These are phyloP conservation scores for Alternaria viburni DNA, from an alignment of 2,329 filamentous ascomycete genomes.

Conservation along the genomic window DNA sequence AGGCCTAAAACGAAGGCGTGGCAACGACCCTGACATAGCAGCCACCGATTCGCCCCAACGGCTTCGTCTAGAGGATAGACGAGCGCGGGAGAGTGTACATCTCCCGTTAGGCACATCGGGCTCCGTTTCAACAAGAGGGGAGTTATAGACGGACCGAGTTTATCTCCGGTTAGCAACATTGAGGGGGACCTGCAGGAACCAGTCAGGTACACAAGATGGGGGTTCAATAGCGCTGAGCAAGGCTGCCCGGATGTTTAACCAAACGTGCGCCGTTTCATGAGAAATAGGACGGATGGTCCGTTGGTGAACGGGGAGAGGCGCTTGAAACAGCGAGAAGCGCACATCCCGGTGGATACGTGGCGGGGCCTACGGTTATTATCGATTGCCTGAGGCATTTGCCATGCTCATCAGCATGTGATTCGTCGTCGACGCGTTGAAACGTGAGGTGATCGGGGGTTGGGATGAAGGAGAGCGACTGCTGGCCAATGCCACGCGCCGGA, in stretches of 20 bases:
- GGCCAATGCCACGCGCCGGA: constrained; percentile 12
- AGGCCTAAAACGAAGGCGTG: constrained; percentile 9
- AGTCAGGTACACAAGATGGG: constrained; percentile 15
- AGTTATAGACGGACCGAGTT: constrained; percentile 13
- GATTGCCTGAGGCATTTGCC: constrained; percentile 10
- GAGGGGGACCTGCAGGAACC: constrained; percentile 24
- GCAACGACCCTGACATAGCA: constrained; percentile 6
- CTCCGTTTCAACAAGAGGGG: constrained; percentile 31
- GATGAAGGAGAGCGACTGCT: constrained; percentile 14
- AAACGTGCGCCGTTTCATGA: constrained; percentile 36
- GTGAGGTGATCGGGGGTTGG: constrained; percentile 15
- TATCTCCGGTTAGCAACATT: constrained; percentile 27
- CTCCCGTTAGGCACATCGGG: constrained; percentile 18
- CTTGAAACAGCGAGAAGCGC: constrained; percentile 31
- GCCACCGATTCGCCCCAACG: constrained; percentile 19
- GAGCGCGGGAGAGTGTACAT: constrained; percentile 13
- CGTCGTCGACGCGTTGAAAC: constrained; percentile 25
- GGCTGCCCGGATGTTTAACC: constrained; percentile 28
- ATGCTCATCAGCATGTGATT: constrained; percentile 9
- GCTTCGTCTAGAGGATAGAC: constrained; percentile 13
- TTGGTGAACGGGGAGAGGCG: constrained; percentile 21
- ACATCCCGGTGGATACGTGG: constrained; percentile 18
- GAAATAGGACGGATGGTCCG: constrained; percentile 33
- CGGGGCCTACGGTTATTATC: constrained; percentile 11
- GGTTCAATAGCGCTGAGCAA: constrained; percentile 21